These are phyloP conservation scores for Stephania yunnanensis DNA, from an alignment of 164 flowering plant species.

Conservation along the genomic window DNA sequence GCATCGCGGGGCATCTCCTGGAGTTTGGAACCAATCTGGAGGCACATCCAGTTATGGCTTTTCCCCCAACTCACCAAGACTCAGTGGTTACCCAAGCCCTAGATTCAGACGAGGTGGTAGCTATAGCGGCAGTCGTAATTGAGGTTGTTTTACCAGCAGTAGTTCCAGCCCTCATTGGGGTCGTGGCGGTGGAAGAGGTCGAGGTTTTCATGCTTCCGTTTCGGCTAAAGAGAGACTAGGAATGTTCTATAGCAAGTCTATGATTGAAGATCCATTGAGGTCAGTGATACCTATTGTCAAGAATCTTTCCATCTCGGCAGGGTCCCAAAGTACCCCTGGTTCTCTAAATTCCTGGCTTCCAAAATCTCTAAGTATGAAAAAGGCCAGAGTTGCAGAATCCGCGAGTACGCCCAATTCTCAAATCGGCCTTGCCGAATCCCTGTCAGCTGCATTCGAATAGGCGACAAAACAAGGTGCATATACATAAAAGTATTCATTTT, in stretches of 20 bases:
- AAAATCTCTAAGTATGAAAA: conserved; percentile 37
- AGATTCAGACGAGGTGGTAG: conserved; percentile 26
- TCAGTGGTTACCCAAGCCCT: conserved; percentile 21
- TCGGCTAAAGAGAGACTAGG: conserved; percentile 35
- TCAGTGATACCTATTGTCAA: conserved; percentile 47
- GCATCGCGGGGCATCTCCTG: conserved; percentile 22
- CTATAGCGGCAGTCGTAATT: conserved; percentile 22
- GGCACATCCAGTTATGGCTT: conserved; percentile 13
- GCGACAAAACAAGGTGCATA: conserved; percentile 24
- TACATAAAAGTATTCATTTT: not conserved
- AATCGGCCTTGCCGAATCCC: conserved; percentile 60
- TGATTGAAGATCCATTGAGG: conserved; percentile 87
- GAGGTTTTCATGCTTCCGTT: conserved; percentile 22
- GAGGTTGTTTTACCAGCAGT: conserved; percentile 2
- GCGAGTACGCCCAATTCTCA: conserved; percentile 22
- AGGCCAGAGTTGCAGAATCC: conserved; percentile 29
- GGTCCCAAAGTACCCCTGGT: not conserved
- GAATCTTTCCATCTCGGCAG: conserved; percentile 8
- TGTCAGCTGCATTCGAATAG: conserved; percentile 55
- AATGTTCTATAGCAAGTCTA: conserved; percentile 46
- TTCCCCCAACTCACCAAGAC: conserved; percentile 23
- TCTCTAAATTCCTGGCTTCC: conserved; percentile 36
- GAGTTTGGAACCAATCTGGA: conserved; percentile 24
- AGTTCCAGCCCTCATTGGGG: conserved; percentile 26
- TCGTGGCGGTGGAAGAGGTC: conserved; percentile 42